Base-by-base conservation (phyloP, 148 eudicot genomes). In the Spergularia marina region DNA sequence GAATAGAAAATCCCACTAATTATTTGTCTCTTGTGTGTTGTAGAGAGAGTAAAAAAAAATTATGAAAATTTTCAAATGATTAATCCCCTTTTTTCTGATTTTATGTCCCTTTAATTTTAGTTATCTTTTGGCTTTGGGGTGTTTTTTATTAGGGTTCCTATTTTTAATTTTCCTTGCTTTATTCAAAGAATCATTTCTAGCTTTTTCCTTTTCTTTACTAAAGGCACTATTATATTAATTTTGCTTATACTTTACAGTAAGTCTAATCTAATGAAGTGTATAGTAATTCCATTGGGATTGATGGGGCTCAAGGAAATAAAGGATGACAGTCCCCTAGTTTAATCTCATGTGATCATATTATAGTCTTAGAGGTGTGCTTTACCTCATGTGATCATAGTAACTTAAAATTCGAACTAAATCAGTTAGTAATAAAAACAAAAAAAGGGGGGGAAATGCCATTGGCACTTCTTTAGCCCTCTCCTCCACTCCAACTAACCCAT, bases 1-100 rank as follows among this genome's bases (percentile, higher is more conserved):
- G 74, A 58, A 49, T 70, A 71, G 76, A 39, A 78, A 81, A 87
- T 89, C 82, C 80, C 86, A 85, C 87, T 73, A 44, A 82, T 79
- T 75, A 70, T 36, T 85, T 84, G 89, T 87, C 86, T 82, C 74
- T 76, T 74, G 65, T 68, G 49, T 52, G 18, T 73, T 79, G 59
- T 82, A 68, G 56, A 69, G 71, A 6, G 63, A 9, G 25, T 54
- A 55, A 54, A 15, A 78, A 78, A 18, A 40, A 36, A 60, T 14
- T 74, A 44, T 44, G 8, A 9, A 44, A 44, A 4, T 6, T 6
- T 44, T 44, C 64, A 75, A 30, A 84, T 84, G 76, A 74, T 81
- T 40, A 80, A 72, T 40, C 30, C 77, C 80, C 72, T 83, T 81
- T 73, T 76, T 58, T 72, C 49, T 77, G 63, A 74, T 71, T 67